These are phyloP conservation scores for Canariomyces notabilis DNA, from an alignment of 2,329 filamentous ascomycete genomes.

Conservation along the genomic window DNA sequence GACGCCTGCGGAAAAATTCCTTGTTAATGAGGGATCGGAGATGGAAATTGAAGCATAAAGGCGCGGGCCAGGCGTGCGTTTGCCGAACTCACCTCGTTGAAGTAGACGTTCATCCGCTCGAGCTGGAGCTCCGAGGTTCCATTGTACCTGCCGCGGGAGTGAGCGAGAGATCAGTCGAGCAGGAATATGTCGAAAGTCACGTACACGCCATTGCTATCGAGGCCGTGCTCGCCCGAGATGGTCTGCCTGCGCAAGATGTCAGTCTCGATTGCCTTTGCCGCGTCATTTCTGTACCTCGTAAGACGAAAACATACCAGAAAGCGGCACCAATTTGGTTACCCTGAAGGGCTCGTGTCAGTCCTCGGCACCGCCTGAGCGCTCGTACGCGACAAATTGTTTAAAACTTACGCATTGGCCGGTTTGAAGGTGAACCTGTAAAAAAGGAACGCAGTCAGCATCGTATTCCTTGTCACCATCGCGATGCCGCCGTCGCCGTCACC, in stretches of 20 bases:
- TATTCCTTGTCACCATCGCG: background rate
- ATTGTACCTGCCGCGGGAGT: constrained; percentile 67
- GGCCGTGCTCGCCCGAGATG: constrained; percentile 88
- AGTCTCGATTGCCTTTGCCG: constrained; percentile 29
- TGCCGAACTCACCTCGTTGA: constrained; percentile 53
- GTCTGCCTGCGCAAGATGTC: constrained; percentile 57
- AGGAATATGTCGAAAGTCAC: constrained; percentile 35
- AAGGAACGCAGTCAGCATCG: constrained; percentile 52
- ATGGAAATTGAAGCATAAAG: background rate
- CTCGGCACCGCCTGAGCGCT: constrained; percentile 14
- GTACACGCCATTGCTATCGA: constrained; percentile 94
- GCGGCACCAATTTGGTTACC: constrained; percentile 99
- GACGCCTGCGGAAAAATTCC: constrained; percentile 58
- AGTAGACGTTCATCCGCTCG: constrained; percentile 99
- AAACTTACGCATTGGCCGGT: constrained; percentile 98
- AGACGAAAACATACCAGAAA: constrained; percentile 73
- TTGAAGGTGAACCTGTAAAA: constrained; percentile 90
- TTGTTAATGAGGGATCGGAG: background rate
- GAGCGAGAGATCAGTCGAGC: constrained; percentile 19
- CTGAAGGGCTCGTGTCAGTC: constrained; percentile 49
- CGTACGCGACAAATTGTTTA: constrained; percentile 4
- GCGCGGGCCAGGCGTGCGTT: background rate
- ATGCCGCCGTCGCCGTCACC: constrained; percentile 4
- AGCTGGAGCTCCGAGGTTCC: constrained; percentile 98
- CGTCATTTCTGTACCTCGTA: background rate